phyloP scores from a whole-genome alignment of 2,329 filamentous ascomycete genomes.

The Cryphonectria carpinicola region DNA sequence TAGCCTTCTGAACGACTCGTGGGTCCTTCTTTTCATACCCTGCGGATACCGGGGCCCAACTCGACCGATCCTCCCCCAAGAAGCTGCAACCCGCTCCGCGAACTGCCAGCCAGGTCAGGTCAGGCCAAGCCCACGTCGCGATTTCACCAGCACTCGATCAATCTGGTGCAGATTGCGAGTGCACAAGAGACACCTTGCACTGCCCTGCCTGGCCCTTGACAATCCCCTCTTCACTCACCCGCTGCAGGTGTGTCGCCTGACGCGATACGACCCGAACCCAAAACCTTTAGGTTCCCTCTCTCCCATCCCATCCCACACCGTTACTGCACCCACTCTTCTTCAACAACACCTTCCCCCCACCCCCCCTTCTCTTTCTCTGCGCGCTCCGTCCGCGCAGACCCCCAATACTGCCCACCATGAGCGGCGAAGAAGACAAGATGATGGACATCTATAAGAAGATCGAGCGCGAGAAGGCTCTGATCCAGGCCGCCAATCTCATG shows the following conservation, averaged over 20 bases:
- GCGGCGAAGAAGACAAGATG: constrained; percentile 65
- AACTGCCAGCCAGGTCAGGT: constrained; percentile 18
- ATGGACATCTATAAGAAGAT: constrained; percentile 95
- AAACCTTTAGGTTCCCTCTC: not conserved
- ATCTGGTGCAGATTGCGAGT: constrained; percentile 18
- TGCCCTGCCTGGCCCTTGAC: constrained; percentile 25
- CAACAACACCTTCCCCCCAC: constrained; percentile 8
- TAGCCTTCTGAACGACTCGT: not conserved
- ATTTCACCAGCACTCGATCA: constrained; percentile 14
- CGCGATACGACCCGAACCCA: constrained; percentile 24
- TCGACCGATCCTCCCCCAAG: constrained; percentile 2
- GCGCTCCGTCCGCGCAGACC: constrained; percentile 29
- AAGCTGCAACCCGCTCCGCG: constrained; percentile 10
- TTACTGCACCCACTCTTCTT: constrained; percentile 1
- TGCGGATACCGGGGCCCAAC: constrained; percentile 5
- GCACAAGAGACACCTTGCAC: not conserved
- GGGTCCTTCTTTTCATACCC: not conserved
- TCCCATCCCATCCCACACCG: constrained; percentile 1
- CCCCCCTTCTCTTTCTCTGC: constrained; percentile 25
- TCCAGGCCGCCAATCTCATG: constrained; percentile 93
- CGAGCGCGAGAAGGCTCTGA: constrained; percentile 92
- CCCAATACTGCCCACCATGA: constrained; percentile 53
- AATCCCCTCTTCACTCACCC: constrained; percentile 8
- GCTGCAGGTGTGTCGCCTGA: constrained; percentile 27
- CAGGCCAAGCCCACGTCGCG: constrained; percentile 14